Evolutionary conservation across 768 basidiomycete species (phyloP), one percentile per base, ranked within the genome.

Genomic region (Xerocomus potaroensis): DNA sequence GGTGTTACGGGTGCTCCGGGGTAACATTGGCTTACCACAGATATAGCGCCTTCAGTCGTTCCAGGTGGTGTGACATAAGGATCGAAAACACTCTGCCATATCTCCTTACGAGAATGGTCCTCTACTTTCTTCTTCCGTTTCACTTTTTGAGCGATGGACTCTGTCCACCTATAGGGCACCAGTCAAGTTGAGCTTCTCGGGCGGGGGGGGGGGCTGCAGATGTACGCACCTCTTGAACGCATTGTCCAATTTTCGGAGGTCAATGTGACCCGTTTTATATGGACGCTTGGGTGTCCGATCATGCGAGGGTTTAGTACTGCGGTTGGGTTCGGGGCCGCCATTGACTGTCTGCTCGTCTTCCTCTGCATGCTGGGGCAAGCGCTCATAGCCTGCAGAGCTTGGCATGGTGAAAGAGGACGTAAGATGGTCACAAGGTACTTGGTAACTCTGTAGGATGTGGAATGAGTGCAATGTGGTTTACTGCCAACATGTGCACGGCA

Each of bases 91-190:
- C 84, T 89, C 49, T 81, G 79, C 77, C 80, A 84, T 59, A 91
- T 91, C 61, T 81, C 79, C 70, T 75, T 83, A 60, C 76, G 77
- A 33, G 79, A 76, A 59, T 81, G 74, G 47, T 79, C 79, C 32
- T 79, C 74, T 14, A 73, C 72, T 55, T 83, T 87, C 73, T 82
- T 85, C 69, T 86, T 88, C 47, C 84, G 78, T 55, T 84, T 87
- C 42, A 92, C 80, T 66, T 86, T 88, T 68, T 89, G 83, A 1
- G 89, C 84, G 55, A 92, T 91, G 44, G 84, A 85, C 57, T 87
- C 81, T 11, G 89, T 91, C 89, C 89, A 92, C 61, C 87, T 87
- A n/a, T n/a, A n/a, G n/a, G 21, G 18, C 34, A 10, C 43, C 9
- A 32, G 37, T 43, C 41, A 51, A 26, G 32, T 29, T 23, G 42